phyloP scores from a whole-genome alignment of 176 grass and related monocot genomes.

The Cenchrus americanus region DNA sequence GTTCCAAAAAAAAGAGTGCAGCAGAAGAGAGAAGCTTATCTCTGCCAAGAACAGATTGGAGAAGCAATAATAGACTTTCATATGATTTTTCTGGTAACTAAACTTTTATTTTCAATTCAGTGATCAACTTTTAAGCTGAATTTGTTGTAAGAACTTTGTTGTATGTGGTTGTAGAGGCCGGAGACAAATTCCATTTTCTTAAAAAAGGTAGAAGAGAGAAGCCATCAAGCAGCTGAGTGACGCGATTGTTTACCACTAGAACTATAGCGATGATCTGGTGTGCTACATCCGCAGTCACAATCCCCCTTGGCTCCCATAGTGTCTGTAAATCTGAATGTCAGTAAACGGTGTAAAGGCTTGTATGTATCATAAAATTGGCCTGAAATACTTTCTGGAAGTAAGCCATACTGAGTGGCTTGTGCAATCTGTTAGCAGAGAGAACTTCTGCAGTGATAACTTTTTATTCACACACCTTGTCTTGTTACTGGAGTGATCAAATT shows the following conservation, averaged over 20 bases:
- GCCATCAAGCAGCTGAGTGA: constrained; percentile 83
- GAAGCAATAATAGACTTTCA: no score
- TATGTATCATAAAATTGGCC: constrained; percentile 29
- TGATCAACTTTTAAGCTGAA: no score
- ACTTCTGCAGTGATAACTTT: background rate
- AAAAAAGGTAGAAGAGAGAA: constrained; percentile 66
- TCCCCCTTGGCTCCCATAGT: constrained; percentile 48
- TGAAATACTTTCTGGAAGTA: constrained; percentile 5
- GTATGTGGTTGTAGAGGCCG: no score
- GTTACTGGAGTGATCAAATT: background rate
- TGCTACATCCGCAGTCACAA: constrained; percentile 48
- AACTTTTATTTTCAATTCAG: no score
- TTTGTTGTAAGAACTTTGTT: no score
- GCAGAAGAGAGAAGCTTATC: no score
- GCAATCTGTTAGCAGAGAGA: constrained; percentile 16
- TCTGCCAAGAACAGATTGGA: no score
- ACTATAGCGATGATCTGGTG: constrained; percentile 62
- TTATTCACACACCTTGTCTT: background rate
- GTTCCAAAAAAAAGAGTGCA: no score
- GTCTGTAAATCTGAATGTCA: constrained; percentile 42
- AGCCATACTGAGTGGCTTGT: constrained; percentile 25
- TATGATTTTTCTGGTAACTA: no score
- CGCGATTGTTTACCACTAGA: constrained; percentile 74
- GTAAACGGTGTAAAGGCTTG: constrained; percentile 30
- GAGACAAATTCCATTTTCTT: no score